Evolutionary conservation across 2,329 filamentous ascomycete genomes (phyloP), one percentile per base, ranked within the genome.

Genomic region (Gnomoniopsis sp.): DNA sequence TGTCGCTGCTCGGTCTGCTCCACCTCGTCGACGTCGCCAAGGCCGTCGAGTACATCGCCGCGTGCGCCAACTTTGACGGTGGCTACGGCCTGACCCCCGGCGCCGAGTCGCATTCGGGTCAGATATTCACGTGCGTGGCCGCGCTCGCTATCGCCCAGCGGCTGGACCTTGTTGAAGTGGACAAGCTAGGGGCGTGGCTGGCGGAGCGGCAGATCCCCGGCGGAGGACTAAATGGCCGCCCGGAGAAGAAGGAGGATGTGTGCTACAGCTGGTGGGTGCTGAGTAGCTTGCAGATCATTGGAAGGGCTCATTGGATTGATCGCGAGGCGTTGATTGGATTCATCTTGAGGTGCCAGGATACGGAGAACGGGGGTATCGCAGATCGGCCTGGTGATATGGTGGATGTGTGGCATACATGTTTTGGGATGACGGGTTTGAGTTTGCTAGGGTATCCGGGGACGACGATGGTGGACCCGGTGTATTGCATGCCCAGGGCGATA

Each of bases 261-360:
- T 99, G 95, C 77, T 99, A 99, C 76, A 96, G 91, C 72, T 99
- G 95, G 95, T 99, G 95, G 95, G 95, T 98, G 48, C 78, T 93
- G 69, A 93, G 90, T 70, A 96, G 93, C 71, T 77, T 99, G 65
- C 88, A 89, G 49, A 97, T 98, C 82, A 90, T 99, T 65, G 87
- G 83, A 55, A 87, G 88, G 57, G 82, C 92, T 55, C 90, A 97
- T 72, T 99, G 95, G 95, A 96, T 99, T 70, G 91, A 99, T 76
- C 84, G 87, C 52, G 80, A 87, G 58, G 90, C 90, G 69, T 82
- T 99, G 67, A 82, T 87, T 53, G 73, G 75, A 23, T 99, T 96
- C 74, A 97, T 99, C 56, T 75, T 99, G 59, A 82, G 82, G 63
- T 96, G 91, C 69, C 95, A 99, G 78, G 95, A 99, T 71, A 79